These are phyloP conservation scores for Chlorella sp. DNA, from an alignment of 139 green algal species.

Conservation along the genomic window DNA sequence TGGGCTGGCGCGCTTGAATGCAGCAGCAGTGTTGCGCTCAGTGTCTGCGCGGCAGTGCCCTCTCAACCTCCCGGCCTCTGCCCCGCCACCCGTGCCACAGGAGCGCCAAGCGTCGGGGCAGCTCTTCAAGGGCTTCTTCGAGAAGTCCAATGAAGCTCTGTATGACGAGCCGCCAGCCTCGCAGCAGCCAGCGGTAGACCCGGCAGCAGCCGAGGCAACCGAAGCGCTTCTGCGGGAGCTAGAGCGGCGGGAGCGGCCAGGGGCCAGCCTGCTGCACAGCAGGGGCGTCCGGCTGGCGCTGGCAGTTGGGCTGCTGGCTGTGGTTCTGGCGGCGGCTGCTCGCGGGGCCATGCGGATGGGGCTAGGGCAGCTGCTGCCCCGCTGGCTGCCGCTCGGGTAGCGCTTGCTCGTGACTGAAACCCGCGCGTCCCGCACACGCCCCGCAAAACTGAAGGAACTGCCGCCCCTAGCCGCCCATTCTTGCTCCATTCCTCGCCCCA, in stretches of 20 bases:
- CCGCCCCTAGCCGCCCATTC: no score
- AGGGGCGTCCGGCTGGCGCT: background rate
- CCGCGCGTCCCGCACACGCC: no score
- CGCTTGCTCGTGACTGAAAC: no score
- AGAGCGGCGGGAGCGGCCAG: background rate
- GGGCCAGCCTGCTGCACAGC: background rate
- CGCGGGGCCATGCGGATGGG: background rate
- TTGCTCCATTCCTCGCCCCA: no score
- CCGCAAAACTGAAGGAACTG: no score
- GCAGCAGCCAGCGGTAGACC: background rate
- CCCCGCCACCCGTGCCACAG: background rate
- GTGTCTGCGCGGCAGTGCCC: background rate
- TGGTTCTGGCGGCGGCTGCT: background rate
- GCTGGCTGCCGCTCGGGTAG: background rate
- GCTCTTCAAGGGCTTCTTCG: conserved; percentile 27
- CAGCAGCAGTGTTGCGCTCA: background rate
- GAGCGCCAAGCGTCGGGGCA: background rate
- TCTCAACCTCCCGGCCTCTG: background rate
- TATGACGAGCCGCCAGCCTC: conserved; percentile 1
- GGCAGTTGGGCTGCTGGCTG: background rate
- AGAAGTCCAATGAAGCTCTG: background rate
- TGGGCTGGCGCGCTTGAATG: background rate
- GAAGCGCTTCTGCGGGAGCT: background rate
- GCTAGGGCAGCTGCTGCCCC: background rate
- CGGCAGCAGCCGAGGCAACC: background rate